Percentiles rank a stretch among this genome's conserved stretches.
These are phyloP conservation scores for Panaeolus cyanescens DNA, from an alignment of 768 basidiomycete species.

Conservation along the genomic window DNA sequence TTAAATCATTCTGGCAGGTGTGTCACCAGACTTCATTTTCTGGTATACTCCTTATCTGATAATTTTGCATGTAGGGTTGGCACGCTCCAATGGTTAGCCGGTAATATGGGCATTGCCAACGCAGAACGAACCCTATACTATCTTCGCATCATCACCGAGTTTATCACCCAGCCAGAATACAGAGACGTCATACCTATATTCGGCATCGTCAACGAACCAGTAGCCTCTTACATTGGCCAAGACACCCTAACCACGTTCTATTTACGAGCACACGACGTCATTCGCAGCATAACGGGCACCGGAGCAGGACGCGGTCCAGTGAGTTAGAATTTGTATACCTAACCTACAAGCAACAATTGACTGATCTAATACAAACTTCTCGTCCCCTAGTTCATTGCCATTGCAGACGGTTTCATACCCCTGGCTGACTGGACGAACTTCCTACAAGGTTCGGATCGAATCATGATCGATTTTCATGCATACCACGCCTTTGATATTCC, in stretches of 20 bases:
- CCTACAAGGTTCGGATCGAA: conserved; percentile 58
- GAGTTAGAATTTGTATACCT: conserved; percentile 5
- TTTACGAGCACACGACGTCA: conserved; percentile 56
- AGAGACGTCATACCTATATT: conserved; percentile 56
- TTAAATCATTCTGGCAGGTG: conserved; percentile 64
- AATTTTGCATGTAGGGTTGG: conserved; percentile 32
- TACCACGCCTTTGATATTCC: conserved; percentile 64
- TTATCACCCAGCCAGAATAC: conserved; percentile 69
- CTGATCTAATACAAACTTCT: neutral
- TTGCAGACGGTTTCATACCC: conserved; percentile 48
- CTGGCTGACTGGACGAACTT: conserved; percentile 47
- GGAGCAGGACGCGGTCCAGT: conserved; percentile 68
- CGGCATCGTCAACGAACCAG: conserved; percentile 66
- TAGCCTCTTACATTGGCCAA: conserved; percentile 47
- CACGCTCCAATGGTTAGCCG: conserved; percentile 54
- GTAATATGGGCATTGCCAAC: conserved; percentile 86
- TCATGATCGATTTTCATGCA: conserved; percentile 67
- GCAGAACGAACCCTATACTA: conserved; percentile 78
- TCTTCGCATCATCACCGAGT: conserved; percentile 74
- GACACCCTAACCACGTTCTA: conserved; percentile 59
- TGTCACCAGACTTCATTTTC: neutral
- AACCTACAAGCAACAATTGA: neutral
- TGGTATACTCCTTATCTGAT: neutral
- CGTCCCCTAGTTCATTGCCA: conserved; percentile 46
- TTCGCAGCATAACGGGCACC: conserved; percentile 68